These are phyloP conservation scores for Omphalea diandra DNA, from an alignment of 441 rosid species.

Conservation along the genomic window DNA sequence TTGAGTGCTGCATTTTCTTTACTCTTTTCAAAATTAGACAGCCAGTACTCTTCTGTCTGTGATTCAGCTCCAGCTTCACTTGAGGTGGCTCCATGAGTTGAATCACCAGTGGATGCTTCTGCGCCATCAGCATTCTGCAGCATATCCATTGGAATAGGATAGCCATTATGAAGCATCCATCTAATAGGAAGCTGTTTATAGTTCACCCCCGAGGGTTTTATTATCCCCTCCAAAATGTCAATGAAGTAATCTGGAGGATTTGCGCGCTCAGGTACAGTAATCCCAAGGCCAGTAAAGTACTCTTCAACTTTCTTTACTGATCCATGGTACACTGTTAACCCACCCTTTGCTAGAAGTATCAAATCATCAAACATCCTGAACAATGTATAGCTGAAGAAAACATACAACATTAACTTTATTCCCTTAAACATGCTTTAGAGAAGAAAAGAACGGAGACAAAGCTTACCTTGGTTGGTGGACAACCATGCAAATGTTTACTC, in stretches of 20 bases:
- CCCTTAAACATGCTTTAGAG: neutral
- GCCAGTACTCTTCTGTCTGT: slow-evolving; percentile 78
- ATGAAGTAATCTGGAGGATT: slow-evolving; percentile 98
- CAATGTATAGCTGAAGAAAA: slow-evolving; percentile 68
- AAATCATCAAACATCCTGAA: slow-evolving; percentile 96
- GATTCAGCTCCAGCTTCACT: slow-evolving; percentile 37
- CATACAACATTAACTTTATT: neutral
- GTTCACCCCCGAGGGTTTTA: slow-evolving; percentile 64
- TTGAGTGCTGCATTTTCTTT: slow-evolving; percentile 60
- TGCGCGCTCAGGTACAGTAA: slow-evolving; percentile 78
- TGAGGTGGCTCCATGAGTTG: slow-evolving; percentile 36
- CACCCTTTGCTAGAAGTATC: slow-evolving; percentile 95
- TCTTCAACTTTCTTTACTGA: slow-evolving; percentile 87
- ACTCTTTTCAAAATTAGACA: slow-evolving; percentile 52
- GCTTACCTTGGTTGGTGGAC: slow-evolving; percentile 92
- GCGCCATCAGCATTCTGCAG: slow-evolving; percentile 54
- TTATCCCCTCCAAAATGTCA: slow-evolving; percentile 90
- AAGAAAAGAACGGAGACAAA: neutral
- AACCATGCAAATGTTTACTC: slow-evolving; percentile 93
- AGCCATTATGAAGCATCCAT: slow-evolving; percentile 98
- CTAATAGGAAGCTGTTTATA: slow-evolving; percentile 77
- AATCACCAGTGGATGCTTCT: slow-evolving; percentile 42
- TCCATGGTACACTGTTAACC: slow-evolving; percentile 86
- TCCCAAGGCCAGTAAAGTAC: slow-evolving; percentile 78
- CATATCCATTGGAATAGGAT: slow-evolving; percentile 89